Percentiles rank a stretch among this genome's conserved stretches.
Conservation (phyloP, 345 rosid genomes). For the Linum tenue region DNA sequence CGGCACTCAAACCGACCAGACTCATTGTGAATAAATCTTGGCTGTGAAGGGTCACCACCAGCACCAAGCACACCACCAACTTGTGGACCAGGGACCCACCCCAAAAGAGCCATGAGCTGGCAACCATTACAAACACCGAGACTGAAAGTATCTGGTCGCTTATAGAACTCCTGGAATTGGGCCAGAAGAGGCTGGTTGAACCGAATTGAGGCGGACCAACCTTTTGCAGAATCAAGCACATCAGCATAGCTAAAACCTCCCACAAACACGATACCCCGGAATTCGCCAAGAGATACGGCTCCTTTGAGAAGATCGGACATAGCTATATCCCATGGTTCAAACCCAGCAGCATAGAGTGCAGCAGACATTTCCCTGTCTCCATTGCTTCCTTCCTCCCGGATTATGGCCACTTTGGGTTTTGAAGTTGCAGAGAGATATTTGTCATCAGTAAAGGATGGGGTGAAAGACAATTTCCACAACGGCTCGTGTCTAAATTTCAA, state of each 20-base stretch:
- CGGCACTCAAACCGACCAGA: slow-evolving; percentile 94
- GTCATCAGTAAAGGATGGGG: slow-evolving; percentile 57
- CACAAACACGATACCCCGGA: slow-evolving; percentile 78
- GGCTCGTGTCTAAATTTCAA: slow-evolving; percentile 66
- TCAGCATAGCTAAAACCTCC: slow-evolving; percentile 96
- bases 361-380: slow-evolving; percentile 98
- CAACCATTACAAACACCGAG: slow-evolving; percentile 94
- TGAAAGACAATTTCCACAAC: slow-evolving; percentile 61
- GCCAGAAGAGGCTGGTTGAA: slow-evolving; percentile 62
- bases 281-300: slow-evolving; percentile 46
- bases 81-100: slow-evolving; percentile 93
- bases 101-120: slow-evolving; percentile 86
- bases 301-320: slow-evolving; percentile 84
- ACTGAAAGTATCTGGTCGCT: slow-evolving; percentile 76
- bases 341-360: slow-evolving; percentile 78
- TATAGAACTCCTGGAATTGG: slow-evolving; percentile 87
- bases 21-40: slow-evolving; percentile 83
- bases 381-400: slow-evolving; percentile 96
- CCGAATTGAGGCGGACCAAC: slow-evolving; percentile 93
- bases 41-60: slow-evolving; percentile 75
- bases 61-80: slow-evolving; percentile 69
- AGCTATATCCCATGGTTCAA: slow-evolving; percentile 91
- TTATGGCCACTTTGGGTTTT: slow-evolving; percentile 83
- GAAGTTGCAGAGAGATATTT: slow-evolving; percentile 40
- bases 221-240: slow-evolving; percentile 93